These are phyloP conservation scores for Colletotrichum cuscutae DNA, from an alignment of 2,329 filamentous ascomycete genomes.

Conservation along the genomic window DNA sequence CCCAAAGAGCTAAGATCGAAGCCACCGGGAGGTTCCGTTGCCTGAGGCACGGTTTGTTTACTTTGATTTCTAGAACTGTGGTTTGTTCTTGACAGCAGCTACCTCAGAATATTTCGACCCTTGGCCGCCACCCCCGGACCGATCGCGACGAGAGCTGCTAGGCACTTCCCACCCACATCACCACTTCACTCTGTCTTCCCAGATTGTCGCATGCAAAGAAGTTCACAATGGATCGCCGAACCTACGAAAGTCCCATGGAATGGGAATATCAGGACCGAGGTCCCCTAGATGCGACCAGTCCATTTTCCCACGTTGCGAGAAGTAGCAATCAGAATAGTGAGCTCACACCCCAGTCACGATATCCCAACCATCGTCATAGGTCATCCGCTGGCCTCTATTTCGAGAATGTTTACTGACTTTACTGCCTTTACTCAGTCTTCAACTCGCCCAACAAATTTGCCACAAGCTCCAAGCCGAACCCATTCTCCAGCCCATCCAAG, in stretches of 20 bases:
- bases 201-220: conserved; percentile 6
- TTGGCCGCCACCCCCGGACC: conserved; percentile 6
- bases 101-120: conserved; percentile 4
- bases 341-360: conserved; percentile 35
- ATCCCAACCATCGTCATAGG: background rate
- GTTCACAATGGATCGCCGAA: conserved; percentile 62
- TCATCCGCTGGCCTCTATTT: background rate
- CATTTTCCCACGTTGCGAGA: conserved; percentile 65
- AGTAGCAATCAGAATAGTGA: conserved; percentile 52
- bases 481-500: conserved; percentile 44
- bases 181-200: background rate
- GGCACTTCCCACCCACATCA: conserved; percentile 3
- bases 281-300: conserved; percentile 69
- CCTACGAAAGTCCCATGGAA: conserved; percentile 72
- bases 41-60: conserved; percentile 37
- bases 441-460: conserved; percentile 49
- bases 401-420: background rate
- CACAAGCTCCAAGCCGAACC: conserved; percentile 42
- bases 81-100: conserved; percentile 1
- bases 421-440: conserved; percentile 43
- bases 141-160: background rate
- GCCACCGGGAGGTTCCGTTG: conserved; percentile 11
- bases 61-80: conserved; percentile 11
- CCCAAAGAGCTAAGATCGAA: background rate
- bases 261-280: conserved; percentile 71